Evolutionary conservation across 2,329 filamentous ascomycete species (phyloP).

Genomic region (Phyllosticta capitalensis): DNA sequence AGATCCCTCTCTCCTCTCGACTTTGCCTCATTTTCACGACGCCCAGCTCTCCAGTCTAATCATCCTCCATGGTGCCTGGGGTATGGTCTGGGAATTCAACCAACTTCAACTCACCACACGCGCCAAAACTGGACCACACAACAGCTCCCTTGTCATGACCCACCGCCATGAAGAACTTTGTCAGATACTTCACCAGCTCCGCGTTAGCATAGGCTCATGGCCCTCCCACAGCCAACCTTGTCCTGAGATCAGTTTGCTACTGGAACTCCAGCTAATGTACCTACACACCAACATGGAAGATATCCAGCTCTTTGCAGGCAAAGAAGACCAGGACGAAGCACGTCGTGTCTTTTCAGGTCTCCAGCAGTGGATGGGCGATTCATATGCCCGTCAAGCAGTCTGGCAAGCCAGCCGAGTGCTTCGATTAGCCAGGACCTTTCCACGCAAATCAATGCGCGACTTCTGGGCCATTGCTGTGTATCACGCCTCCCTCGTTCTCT

Average conservation of each 20-base stretch:
- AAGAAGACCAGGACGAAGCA: conserved; percentile 58
- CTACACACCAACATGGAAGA: conserved; percentile 56
- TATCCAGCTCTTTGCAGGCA: conserved; percentile 57
- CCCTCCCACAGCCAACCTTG: conserved; percentile 6
- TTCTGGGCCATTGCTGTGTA: conserved; percentile 62
- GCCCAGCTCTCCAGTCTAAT: conserved; percentile 7
- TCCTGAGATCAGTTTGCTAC: conserved; percentile 20
- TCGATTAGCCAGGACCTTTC: conserved; percentile 46
- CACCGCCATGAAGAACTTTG: conserved; percentile 55
- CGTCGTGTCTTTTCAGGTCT: conserved; percentile 49
- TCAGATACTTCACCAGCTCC: conserved; percentile 46
- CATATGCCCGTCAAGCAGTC: conserved; percentile 49
- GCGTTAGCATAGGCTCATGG: conserved; percentile 32
- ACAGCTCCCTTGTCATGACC: conserved; percentile 17
- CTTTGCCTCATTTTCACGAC: conserved; percentile 45
- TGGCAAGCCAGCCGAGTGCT: conserved; percentile 62
- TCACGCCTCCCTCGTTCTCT: conserved; percentile 57
- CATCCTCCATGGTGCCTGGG: conserved; percentile 6
- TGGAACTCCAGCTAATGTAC: conserved; percentile 51
- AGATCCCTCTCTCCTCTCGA: conserved; percentile 44
- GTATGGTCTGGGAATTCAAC: conserved; percentile 8
- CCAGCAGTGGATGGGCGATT: conserved; percentile 48
- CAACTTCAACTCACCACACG: conserved; percentile 14
- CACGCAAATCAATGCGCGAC: conserved; percentile 47
- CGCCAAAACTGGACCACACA: background rate